These are phyloP conservation scores for Gossypium lobatum DNA, from an alignment of 441 rosid species.

Conservation along the genomic window DNA sequence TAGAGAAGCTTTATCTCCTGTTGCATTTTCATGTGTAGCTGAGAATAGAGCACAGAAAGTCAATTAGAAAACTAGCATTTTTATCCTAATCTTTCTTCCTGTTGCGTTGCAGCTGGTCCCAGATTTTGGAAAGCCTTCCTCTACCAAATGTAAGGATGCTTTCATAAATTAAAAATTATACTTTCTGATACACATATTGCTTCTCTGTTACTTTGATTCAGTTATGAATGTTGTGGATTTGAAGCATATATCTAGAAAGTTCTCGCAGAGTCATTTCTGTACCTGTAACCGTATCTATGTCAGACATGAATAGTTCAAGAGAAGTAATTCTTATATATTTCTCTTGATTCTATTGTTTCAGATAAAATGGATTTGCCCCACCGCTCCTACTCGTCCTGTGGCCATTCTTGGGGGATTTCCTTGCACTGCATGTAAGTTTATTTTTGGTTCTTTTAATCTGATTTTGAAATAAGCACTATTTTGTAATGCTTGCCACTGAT, in stretches of 20 bases:
- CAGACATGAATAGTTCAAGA: background rate
- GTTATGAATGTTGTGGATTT: background rate
- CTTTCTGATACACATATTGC: background rate
- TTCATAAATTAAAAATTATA: background rate
- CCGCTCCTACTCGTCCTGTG: slow-evolving; percentile 66
- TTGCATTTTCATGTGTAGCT: slow-evolving; percentile 4
- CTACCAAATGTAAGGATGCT: slow-evolving; percentile 81
- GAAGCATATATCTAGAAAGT: background rate
- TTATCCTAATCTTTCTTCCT: slow-evolving; percentile 21
- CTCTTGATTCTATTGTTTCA: slow-evolving; percentile 20
- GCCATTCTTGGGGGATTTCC: slow-evolving; percentile 56
- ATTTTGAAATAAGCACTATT: background rate
- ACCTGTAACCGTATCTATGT: background rate
- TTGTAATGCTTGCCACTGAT: background rate
- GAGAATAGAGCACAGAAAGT: no score
- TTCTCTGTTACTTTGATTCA: background rate
- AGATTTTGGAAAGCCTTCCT: slow-evolving; percentile 77
- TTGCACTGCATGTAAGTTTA: slow-evolving; percentile 55
- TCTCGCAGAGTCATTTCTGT: background rate
- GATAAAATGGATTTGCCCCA: slow-evolving; percentile 78
- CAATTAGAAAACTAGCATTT: background rate
- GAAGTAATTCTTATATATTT: background rate
- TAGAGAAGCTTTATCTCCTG: slow-evolving; percentile 3
- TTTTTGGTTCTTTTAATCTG: background rate
- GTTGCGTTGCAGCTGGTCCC: slow-evolving; percentile 72